Conservation (phyloP, 352 stramenopile species). For the Globisporangium splendens region DNA sequence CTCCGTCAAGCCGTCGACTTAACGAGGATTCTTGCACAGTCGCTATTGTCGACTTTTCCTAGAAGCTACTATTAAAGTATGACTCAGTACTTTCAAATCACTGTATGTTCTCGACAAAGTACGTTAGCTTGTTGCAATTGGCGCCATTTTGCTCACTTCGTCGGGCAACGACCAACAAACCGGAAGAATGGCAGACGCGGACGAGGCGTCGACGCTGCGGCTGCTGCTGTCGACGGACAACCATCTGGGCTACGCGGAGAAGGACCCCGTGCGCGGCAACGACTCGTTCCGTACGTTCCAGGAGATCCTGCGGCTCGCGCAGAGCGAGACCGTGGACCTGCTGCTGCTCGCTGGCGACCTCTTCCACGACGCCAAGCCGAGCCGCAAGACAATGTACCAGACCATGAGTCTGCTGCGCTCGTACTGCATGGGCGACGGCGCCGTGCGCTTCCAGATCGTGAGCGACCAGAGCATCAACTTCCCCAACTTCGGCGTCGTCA, state of each 20-base stretch:
- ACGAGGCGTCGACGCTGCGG: conserved; percentile 47
- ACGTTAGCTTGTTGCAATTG: background rate
- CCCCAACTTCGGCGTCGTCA: conserved; percentile 89
- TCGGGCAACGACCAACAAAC: background rate
- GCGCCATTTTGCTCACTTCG: background rate
- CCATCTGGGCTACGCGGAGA: conserved; percentile 96
- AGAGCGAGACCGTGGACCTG: conserved; percentile 83
- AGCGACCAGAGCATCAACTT: conserved; percentile 91
- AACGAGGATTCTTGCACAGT: background rate
- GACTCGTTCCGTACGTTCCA: conserved; percentile 91
- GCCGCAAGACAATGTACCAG: conserved; percentile 92
- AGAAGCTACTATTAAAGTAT: too few species aligned
- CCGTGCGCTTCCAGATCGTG: conserved; percentile 86
- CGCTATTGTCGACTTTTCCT: too few species aligned
- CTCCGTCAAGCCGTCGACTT: too few species aligned
- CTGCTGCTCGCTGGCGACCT: conserved; percentile 96
- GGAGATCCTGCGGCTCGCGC: conserved; percentile 79
- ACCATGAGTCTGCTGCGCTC: conserved; percentile 96
- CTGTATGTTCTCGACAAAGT: background rate
- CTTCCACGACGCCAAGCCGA: conserved; percentile 99
- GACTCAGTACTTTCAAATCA: background rate
- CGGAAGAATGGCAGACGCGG: conserved; percentile 9
- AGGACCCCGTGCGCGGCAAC: conserved; percentile 92
- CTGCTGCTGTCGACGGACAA: conserved; percentile 99
- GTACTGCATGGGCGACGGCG: conserved; percentile 92